Evolutionary conservation across 2,329 filamentous ascomycete genomes (phyloP).

Genomic region (Blumeriella jaapii): DNA sequence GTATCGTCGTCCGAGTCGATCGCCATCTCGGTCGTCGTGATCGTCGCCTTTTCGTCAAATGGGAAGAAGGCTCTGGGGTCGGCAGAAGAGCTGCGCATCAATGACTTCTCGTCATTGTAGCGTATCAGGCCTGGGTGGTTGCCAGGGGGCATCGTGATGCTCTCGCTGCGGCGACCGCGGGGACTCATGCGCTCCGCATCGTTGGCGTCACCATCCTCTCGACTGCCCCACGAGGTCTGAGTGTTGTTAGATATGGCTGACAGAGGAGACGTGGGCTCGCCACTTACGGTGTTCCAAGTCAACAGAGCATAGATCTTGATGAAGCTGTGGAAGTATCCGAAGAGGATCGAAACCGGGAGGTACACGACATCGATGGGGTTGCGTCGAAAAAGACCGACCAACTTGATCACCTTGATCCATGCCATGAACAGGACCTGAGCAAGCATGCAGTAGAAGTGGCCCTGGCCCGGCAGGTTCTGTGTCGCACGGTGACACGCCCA

Average conservation of each 20-base stretch:
- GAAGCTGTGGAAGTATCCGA: constrained; percentile 84
- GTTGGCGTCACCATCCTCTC: constrained; percentile 80
- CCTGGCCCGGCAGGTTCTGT: constrained; percentile 42
- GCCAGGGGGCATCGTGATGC: constrained; percentile 34
- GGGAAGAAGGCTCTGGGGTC: constrained; percentile 1
- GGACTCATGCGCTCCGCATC: constrained; percentile 48
- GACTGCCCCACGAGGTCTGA: constrained; percentile 91
- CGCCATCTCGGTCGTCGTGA: neutral
- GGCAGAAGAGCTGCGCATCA: constrained; percentile 1
- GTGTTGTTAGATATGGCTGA: constrained; percentile 10
- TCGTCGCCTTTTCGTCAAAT: neutral
- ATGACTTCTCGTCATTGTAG: constrained; percentile 31
- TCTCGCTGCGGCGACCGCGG: constrained; percentile 25
- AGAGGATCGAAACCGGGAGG: constrained; percentile 74
- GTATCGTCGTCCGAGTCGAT: constrained; percentile 10
- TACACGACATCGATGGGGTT: constrained; percentile 73
- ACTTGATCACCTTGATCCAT: constrained; percentile 84
- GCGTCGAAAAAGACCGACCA: constrained; percentile 74
- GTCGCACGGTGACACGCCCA: constrained; percentile 59
- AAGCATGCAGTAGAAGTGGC: constrained; percentile 45
- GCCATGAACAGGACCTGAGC: constrained; percentile 65
- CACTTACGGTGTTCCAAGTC: constrained; percentile 70
- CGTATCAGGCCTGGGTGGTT: constrained; percentile 33
- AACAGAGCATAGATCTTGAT: constrained; percentile 84
- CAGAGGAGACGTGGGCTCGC: neutral